These are phyloP conservation scores for Kodamaea anthophila DNA, from an alignment of 1,139 yeast genomes.

Conservation along the genomic window DNA sequence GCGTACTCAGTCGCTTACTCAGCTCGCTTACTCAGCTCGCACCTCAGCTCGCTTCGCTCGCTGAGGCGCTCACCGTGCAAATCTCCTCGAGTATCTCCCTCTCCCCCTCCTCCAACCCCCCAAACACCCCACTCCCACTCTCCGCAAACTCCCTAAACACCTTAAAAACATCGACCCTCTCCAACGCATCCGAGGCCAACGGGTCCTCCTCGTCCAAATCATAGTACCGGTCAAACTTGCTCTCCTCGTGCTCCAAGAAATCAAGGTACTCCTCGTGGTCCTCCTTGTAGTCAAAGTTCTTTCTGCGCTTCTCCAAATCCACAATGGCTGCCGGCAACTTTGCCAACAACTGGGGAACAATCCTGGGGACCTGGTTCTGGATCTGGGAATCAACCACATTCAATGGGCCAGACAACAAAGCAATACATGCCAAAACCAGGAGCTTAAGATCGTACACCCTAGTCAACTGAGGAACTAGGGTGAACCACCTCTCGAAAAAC, in stretches of 20 bases:
- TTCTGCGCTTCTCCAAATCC: slow-evolving; percentile 56
- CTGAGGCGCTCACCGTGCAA: slow-evolving; percentile 5
- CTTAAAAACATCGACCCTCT: slow-evolving; percentile 58
- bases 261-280: slow-evolving; percentile 39
- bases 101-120: slow-evolving; percentile 11
- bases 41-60: neutral
- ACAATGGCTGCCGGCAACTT: slow-evolving; percentile 67
- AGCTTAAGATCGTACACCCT: slow-evolving; percentile 82
- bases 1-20: too few relatives aligned
- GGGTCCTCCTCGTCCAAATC: slow-evolving; percentile 74
- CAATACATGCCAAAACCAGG: slow-evolving; percentile 60
- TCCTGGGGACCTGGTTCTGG: slow-evolving; percentile 34
- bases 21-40: too few relatives aligned
- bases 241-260: slow-evolving; percentile 38
- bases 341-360: slow-evolving; percentile 45
- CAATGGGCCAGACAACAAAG: slow-evolving; percentile 37
- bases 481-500: slow-evolving; percentile 69
- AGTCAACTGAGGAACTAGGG: slow-evolving; percentile 47
- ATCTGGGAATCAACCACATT: slow-evolving; percentile 20
- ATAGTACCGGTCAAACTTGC: slow-evolving; percentile 30
- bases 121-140: slow-evolving; percentile 12
- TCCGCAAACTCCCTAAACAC: slow-evolving; percentile 16
- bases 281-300: slow-evolving; percentile 28
- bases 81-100: slow-evolving; percentile 9
- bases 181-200: slow-evolving; percentile 70